Conservation (phyloP, 148 eudicot genomes). For the Fagopyrum esculentum region DNA sequence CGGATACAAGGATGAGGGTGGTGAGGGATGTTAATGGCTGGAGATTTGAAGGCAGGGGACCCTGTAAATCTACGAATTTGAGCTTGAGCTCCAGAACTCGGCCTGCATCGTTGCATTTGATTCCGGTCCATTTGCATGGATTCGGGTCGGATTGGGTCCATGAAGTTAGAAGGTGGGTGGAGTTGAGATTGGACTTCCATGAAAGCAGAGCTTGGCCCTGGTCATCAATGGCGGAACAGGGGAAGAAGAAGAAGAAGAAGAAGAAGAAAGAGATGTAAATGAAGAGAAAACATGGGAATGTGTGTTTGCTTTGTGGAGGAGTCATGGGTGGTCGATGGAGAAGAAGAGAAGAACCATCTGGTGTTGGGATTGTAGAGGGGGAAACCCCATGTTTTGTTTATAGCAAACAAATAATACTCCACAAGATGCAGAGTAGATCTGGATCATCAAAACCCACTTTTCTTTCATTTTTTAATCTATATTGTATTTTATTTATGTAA, state of each 20-base stretch:
- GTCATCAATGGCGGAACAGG: conserved; percentile 65
- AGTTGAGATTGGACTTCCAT: conserved; percentile 68
- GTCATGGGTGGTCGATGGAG: conserved; percentile 4
- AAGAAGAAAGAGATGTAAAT: conserved; percentile 6
- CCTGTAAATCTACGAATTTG: conserved; percentile 48
- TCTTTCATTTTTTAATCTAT: neutral
- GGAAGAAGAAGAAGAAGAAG: conserved; percentile 20
- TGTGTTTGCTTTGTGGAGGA: neutral
- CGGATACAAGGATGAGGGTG: conserved; percentile 45
- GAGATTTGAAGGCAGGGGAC: conserved; percentile 62
- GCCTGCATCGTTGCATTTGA: conserved; percentile 39
- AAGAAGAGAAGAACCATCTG: conserved; percentile 12
- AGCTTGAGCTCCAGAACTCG: conserved; percentile 41
- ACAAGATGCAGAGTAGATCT: conserved; percentile 1
- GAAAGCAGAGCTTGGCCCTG: conserved; percentile 73
- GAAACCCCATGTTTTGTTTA: conserved; percentile 16
- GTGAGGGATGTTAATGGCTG: conserved; percentile 40
- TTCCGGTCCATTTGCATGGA: conserved; percentile 80
- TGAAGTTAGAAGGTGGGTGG: conserved; percentile 36
- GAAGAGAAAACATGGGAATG: conserved; percentile 17
- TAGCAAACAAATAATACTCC: neutral
- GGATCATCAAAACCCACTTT: conserved; percentile 3
- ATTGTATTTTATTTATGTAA: neutral
- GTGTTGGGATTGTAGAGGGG: conserved; percentile 13
- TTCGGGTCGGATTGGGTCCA: conserved; percentile 48